Base-by-base conservation (phyloP, 1,139 yeast genomes). In the Suhomyces terraborum region DNA sequence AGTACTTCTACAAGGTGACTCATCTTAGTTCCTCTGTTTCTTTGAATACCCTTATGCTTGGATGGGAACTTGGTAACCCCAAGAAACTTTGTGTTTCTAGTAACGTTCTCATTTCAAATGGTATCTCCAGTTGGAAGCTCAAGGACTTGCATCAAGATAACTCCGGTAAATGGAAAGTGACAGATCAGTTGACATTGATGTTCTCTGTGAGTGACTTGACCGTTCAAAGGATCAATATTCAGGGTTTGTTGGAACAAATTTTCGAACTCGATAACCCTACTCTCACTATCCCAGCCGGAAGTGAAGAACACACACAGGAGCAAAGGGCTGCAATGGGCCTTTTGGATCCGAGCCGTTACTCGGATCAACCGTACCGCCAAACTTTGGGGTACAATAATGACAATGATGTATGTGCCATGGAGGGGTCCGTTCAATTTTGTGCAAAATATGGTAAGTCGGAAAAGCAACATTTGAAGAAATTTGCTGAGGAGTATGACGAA, bases 161-260 rank as follows among this genome's bases (percentile, higher is more conserved):
- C 3, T 37, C 43, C n/a, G 51, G 47, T 5, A 35, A 39, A 6
- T 56, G 56, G 54, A 33, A 31, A 6, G 49, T 52, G 8, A 59
- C 54, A 3, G 75, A 69, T 51, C 51, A 58, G 30, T 30, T 68
- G 44, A 61, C 70, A 0, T 43, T 71, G 28, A 46, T 69, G 18
- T 52, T 63, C n/a, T 66, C 73, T 2, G 56, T 66, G 16, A 55
- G 68, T 5, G 77, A 70, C 46, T 55, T 56, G 21, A 66, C 71
- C 1, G 67, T 66, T 23, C 61, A 64, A 37, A 49, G 57, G n/a
- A 50, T 70, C 4, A 60, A 60, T 44, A 50, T 69, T 7, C 61
- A 61, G 41, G 73, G 73, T 0, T 41, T 68, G 2, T 47, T 68
- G 26, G 49, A 55, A 13, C 47, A 53, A 16, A 31, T 66, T 7